phyloP scores from a whole-genome alignment of 176 grass and related monocot genomes.

The Carex kokanica region DNA sequence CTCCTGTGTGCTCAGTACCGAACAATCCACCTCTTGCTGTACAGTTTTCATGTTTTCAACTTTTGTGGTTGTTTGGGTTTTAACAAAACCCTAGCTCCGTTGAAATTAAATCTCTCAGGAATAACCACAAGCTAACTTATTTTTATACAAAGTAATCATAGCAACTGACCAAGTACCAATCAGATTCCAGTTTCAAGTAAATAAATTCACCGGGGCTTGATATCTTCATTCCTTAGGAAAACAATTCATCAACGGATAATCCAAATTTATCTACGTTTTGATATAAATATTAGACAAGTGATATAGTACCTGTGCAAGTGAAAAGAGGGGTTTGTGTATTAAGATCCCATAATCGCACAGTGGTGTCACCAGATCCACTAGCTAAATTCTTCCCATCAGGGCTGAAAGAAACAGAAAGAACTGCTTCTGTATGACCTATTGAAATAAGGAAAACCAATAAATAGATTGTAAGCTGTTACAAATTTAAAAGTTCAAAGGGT shows the following conservation, averaged over 20 bases:
- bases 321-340: constrained; percentile 84
- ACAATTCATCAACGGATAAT: background rate
- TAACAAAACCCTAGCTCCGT: background rate
- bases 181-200: background rate
- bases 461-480: background rate
- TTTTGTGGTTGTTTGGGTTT: background rate
- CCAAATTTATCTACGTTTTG: background rate
- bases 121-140: background rate
- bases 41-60: background rate
- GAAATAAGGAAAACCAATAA: background rate
- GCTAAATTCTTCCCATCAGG: constrained; percentile 72
- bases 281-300: background rate
- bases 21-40: background rate
- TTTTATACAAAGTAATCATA: background rate
- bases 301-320: constrained; percentile 70
- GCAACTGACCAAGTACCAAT: background rate
- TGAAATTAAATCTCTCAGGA: background rate
- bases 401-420: constrained; percentile 85
- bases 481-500: background rate
- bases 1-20: background rate
- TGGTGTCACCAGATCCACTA: constrained; percentile 90
- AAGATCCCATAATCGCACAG: constrained; percentile 86
- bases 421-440: constrained; percentile 90
- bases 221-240: background rate
- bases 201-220: background rate